A percentile compares a stretch with the other conserved stretches of the same genome.
phyloP scores from a whole-genome alignment of 2,329 filamentous ascomycete species.

The Aspergillus hortae region DNA sequence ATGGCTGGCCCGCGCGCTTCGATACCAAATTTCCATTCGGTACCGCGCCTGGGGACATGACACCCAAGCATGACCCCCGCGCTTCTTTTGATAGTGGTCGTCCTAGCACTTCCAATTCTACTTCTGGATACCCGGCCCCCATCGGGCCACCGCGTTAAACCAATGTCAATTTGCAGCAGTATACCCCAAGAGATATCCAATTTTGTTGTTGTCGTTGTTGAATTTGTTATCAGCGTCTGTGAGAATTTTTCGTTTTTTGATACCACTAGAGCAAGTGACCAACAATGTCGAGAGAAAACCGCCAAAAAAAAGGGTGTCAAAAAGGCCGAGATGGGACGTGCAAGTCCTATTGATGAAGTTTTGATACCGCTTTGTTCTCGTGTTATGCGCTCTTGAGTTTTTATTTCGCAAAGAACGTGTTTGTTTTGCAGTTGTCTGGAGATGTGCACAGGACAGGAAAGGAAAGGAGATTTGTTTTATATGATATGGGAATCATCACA shows the following conservation, averaged over 20 bases:
- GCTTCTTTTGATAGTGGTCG: constrained; percentile 87
- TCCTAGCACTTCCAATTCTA: constrained; percentile 92
- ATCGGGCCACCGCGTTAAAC: constrained; percentile 87
- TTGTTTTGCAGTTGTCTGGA: neutral
- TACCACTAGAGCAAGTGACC: constrained; percentile 25
- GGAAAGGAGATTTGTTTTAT: constrained; percentile 1
- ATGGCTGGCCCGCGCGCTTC: constrained; percentile 50
- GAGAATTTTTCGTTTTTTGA: constrained; percentile 19
- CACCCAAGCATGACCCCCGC: constrained; percentile 77
- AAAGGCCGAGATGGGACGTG: constrained; percentile 2
- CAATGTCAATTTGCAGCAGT: constrained; percentile 44
- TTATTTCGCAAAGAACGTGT: neutral
- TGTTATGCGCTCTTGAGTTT: constrained; percentile 7
- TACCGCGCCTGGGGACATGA: constrained; percentile 68
- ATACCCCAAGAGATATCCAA: constrained; percentile 40
- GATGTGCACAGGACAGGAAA: neutral
- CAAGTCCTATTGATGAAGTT: neutral
- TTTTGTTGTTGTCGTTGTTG: constrained; percentile 41
- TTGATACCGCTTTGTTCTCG: constrained; percentile 8
- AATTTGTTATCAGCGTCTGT: constrained; percentile 33
- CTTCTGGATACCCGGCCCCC: constrained; percentile 93
- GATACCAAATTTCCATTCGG: constrained; percentile 66
- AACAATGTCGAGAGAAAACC: constrained; percentile 7
- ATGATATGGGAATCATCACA: constrained; percentile 7
- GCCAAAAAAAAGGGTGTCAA: constrained; percentile 4